Conservation (phyloP, 2,329 filamentous ascomycete genomes). For the Bipolaris sorokiniana region DNA sequence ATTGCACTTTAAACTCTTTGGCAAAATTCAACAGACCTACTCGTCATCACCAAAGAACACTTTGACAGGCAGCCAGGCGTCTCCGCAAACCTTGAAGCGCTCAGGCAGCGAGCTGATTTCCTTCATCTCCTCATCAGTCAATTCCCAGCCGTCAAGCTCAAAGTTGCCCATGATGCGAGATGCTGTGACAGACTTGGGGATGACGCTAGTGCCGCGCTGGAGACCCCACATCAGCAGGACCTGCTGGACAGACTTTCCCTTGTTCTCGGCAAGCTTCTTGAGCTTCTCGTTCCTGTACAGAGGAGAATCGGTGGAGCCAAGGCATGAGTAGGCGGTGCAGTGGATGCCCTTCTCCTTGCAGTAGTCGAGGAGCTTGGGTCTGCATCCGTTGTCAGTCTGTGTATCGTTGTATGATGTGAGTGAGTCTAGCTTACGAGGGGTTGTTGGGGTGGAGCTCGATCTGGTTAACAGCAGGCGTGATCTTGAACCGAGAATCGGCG, state of each 20-base stretch:
- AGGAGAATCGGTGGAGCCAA: conserved; percentile 73
- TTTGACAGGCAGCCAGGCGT: conserved; percentile 74
- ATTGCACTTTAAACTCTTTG: conserved; percentile 7
- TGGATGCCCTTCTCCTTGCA: conserved; percentile 76
- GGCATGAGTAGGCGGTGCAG: conserved; percentile 74
- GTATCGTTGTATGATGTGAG: background rate
- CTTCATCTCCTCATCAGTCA: conserved; percentile 74
- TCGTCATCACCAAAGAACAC: conserved; percentile 87
- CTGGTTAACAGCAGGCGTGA: conserved; percentile 75
- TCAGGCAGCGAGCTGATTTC: conserved; percentile 71
- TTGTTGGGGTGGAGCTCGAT: conserved; percentile 82
- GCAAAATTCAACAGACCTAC: conserved; percentile 47
- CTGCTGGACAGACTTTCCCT: conserved; percentile 75
- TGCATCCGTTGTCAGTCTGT: conserved; percentile 21
- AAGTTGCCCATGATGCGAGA: conserved; percentile 78
- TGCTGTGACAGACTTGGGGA: conserved; percentile 81
- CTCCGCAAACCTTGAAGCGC: conserved; percentile 75
- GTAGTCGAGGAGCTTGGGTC: conserved; percentile 75
- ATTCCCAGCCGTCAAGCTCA: conserved; percentile 72
- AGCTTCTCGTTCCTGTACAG: conserved; percentile 71
- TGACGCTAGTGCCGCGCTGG: conserved; percentile 79
- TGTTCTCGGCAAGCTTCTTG: conserved; percentile 64
- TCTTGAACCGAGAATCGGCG: conserved; percentile 68
- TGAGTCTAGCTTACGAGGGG: conserved; percentile 61
- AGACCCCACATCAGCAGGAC: conserved; percentile 81